phyloP scores from a whole-genome alignment of 2,329 filamentous ascomycete genomes.

The Fusarium sp. region DNA sequence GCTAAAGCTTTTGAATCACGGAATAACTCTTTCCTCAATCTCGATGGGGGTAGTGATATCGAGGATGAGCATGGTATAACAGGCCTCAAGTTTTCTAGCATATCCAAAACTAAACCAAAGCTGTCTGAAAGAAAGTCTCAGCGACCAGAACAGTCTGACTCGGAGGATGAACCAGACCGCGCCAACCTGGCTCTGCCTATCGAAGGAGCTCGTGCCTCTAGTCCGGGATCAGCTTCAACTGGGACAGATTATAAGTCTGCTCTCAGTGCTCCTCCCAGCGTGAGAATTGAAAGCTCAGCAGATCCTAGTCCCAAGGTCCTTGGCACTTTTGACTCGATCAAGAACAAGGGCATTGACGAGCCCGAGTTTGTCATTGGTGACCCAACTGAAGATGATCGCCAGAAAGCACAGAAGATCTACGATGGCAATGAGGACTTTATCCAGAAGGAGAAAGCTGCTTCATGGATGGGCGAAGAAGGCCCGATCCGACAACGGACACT shows the following conservation, averaged over 20 bases:
- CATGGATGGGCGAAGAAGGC: constrained; percentile 86
- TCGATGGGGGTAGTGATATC: constrained; percentile 61
- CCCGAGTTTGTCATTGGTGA: constrained; percentile 69
- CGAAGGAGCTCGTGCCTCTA: constrained; percentile 53
- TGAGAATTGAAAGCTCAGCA: constrained; percentile 57
- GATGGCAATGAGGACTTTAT: constrained; percentile 87
- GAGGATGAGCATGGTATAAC: constrained; percentile 52
- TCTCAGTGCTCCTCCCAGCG: constrained; percentile 57
- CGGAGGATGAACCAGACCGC: constrained; percentile 50
- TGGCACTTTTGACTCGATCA: constrained; percentile 49
- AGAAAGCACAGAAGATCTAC: constrained; percentile 84
- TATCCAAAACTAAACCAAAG: constrained; percentile 24
- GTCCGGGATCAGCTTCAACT: constrained; percentile 52
- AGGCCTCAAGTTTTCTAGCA: constrained; percentile 21
- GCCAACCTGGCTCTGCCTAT: constrained; percentile 58
- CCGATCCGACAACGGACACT: constrained; percentile 68
- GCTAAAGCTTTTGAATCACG: constrained; percentile 49
- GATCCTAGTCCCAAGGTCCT: constrained; percentile 54
- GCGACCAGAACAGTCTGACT: constrained; percentile 46
- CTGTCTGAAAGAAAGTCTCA: constrained; percentile 40
- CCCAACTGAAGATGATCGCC: constrained; percentile 75
- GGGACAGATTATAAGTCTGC: constrained; percentile 57
- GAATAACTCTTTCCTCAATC: constrained; percentile 63
- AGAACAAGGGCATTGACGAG: constrained; percentile 64
- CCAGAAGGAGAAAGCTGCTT: constrained; percentile 80